A percentile compares a stretch with the other conserved stretches of the same genome.
Conservation (phyloP, 352 stramenopile species). For the Phytophthora foliorum region DNA sequence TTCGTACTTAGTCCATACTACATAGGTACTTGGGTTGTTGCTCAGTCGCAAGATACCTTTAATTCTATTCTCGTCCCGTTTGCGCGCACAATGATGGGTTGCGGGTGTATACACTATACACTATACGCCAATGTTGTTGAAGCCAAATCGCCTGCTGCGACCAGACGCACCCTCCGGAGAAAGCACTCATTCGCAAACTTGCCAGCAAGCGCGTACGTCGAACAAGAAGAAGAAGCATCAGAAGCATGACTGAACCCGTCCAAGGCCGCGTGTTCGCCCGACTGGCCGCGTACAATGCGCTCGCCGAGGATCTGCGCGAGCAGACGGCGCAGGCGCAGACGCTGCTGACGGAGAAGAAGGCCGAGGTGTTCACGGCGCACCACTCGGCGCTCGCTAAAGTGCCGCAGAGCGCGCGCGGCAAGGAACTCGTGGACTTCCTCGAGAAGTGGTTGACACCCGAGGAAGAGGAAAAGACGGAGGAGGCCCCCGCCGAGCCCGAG, state of each 20-base stretch:
- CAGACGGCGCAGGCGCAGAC: slow-evolving; percentile 39
- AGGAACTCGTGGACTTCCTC: slow-evolving; percentile 56
- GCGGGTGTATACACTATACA: slow-evolving; percentile 12
- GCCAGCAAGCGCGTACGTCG: slow-evolving; percentile 22
- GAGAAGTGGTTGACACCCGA: slow-evolving; percentile 53
- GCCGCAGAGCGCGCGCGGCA: slow-evolving; percentile 51
- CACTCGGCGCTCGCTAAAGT: slow-evolving; percentile 54
- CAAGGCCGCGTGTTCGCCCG: slow-evolving; percentile 50
- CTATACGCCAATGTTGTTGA: slow-evolving; percentile 1
- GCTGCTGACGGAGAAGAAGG: slow-evolving; percentile 53
- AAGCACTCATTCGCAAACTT: slow-evolving; percentile 43
- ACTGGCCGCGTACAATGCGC: slow-evolving; percentile 25
- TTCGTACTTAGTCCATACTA: not conserved
- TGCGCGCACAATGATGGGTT: slow-evolving; percentile 23
- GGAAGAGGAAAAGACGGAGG: slow-evolving; percentile 26
- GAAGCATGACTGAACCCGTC: slow-evolving; percentile 34
- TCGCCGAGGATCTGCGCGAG: slow-evolving; percentile 43
- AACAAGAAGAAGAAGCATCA: slow-evolving; percentile 16
- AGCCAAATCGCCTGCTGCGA: not conserved
- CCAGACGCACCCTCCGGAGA: slow-evolving; percentile 1
- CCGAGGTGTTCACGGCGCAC: slow-evolving; percentile 48
- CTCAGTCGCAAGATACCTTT: too few species aligned
- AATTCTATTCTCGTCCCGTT: not conserved
- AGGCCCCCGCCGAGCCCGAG: slow-evolving; percentile 15
- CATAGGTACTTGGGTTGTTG: too few species aligned